Percentiles rank a stretch among this genome's conserved stretches.
These are phyloP conservation scores for Backusella liffmaniae DNA, from an alignment of 192 early-diverging fungal genomes.

Conservation along the genomic window DNA sequence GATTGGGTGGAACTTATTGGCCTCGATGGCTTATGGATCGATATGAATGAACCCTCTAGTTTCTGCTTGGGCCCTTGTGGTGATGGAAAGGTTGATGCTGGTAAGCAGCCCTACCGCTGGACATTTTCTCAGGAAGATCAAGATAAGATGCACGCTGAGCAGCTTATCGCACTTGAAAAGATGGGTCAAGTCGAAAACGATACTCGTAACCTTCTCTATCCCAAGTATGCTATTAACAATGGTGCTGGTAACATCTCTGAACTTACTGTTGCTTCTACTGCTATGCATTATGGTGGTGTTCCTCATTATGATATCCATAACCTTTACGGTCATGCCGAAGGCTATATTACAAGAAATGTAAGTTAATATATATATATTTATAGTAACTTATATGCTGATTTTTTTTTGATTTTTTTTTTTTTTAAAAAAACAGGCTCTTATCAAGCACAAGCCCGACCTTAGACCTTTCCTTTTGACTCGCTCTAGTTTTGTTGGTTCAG, in stretches of 20 bases:
- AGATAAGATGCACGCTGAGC: conserved; percentile 32
- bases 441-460: not conserved
- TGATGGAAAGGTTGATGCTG: conserved; percentile 24
- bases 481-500: conserved; percentile 65
- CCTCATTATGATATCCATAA: conserved; percentile 34
- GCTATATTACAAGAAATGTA: conserved; percentile 23
- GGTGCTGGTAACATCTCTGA: conserved; percentile 42
- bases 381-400: not conserved
- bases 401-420: not conserved
- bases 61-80: conserved; percentile 64
- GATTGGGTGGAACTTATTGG: conserved; percentile 19
- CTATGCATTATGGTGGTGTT: conserved; percentile 27
- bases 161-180: conserved; percentile 1
- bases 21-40: conserved; percentile 56
- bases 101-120: conserved; percentile 26
- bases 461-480: conserved; percentile 61
- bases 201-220: conserved; percentile 32
- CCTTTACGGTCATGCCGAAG: conserved; percentile 34
- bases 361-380: not conserved
- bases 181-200: conserved; percentile 9
- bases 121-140: conserved; percentile 31
- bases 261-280: conserved; percentile 47
- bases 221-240: conserved; percentile 55
- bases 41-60: conserved; percentile 69
- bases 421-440: conserved; percentile 4